A percentile compares a stretch with the other conserved stretches of the same genome.
Conservation (phyloP, 176 grass and related monocot species). For the Oryza meyeriana region DNA sequence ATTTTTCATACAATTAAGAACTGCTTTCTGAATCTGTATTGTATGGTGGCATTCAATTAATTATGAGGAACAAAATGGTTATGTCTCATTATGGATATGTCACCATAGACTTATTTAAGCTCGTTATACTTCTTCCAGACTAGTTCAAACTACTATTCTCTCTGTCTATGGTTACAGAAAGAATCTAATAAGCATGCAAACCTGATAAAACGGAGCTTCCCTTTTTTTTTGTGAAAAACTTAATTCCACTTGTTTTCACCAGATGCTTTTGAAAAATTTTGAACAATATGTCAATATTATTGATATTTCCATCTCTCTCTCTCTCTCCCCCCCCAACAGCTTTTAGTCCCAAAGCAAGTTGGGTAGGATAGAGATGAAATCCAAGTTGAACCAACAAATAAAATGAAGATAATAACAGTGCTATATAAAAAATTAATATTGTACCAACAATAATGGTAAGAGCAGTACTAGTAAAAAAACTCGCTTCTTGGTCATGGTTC, state of each 20-base stretch:
- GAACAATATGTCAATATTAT: not conserved
- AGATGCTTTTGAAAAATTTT: constrained; percentile 3
- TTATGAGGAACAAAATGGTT: not conserved
- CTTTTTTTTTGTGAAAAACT: not conserved
- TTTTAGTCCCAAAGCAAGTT: not conserved
- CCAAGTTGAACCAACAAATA: not conserved
- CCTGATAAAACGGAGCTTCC: not conserved
- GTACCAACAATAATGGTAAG: not conserved
- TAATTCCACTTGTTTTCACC: not conserved
- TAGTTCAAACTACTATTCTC: not conserved
- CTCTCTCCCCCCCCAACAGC: not conserved
- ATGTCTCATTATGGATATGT: not conserved
- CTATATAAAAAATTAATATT: not conserved
- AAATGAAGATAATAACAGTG: not conserved
- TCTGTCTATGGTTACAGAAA: constrained; percentile 2
- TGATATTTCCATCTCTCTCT: not conserved
- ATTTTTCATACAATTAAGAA: constrained; percentile 16
- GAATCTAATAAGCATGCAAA: not conserved
- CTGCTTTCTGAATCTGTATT: constrained; percentile 17
- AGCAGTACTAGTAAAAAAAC: not conserved
- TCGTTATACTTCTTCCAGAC: not conserved
- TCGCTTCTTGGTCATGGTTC: not conserved
- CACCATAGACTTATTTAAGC: not conserved
- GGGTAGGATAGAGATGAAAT: not conserved
- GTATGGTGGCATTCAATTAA: not conserved